A percentile compares a stretch with the other conserved stretches of the same genome.
Conservation (phyloP, 2,329 filamentous ascomycete species). For the Phaeomoniella chlamydospora region DNA sequence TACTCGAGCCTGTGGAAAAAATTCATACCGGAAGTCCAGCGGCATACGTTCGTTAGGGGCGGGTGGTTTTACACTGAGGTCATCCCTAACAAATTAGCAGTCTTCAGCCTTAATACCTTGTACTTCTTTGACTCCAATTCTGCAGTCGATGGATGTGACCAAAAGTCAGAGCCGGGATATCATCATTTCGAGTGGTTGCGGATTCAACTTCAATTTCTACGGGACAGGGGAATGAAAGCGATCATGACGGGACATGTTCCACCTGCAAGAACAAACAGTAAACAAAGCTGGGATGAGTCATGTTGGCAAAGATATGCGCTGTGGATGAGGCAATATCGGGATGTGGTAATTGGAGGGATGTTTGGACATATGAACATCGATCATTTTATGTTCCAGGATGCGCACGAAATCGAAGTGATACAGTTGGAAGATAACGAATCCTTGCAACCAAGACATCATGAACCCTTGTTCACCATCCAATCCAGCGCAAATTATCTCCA, state of each 20-base stretch:
- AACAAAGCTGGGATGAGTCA: conserved; percentile 85
- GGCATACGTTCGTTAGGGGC: conserved; percentile 78
- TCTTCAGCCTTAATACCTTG: conserved; percentile 90
- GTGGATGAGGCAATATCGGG: conserved; percentile 80
- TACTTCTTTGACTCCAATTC: conserved; percentile 92
- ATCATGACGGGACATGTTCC: conserved; percentile 92
- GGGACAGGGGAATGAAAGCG: conserved; percentile 76
- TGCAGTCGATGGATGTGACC: conserved; percentile 78
- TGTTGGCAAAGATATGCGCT: conserved; percentile 97
- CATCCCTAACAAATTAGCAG: conserved; percentile 68
- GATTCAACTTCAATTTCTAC: conserved; percentile 71
- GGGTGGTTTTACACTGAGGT: conserved; percentile 94
- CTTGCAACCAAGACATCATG: conserved; percentile 20
- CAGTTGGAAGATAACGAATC: conserved; percentile 20
- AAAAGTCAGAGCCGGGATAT: conserved; percentile 70
- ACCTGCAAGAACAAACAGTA: conserved; percentile 70
- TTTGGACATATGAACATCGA: conserved; percentile 99
- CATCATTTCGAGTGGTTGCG: conserved; percentile 94
- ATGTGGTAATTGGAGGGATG: conserved; percentile 64
- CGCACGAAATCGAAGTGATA: conserved; percentile 49
- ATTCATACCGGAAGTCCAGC: conserved; percentile 86
- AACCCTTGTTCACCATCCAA: conserved; percentile 4
- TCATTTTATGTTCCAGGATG: conserved; percentile 88
- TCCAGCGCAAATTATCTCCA: conserved; percentile 65
- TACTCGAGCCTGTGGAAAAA: conserved; percentile 68